Conservation (phyloP, 345 rosid species). For the Sisymbrium irio region DNA sequence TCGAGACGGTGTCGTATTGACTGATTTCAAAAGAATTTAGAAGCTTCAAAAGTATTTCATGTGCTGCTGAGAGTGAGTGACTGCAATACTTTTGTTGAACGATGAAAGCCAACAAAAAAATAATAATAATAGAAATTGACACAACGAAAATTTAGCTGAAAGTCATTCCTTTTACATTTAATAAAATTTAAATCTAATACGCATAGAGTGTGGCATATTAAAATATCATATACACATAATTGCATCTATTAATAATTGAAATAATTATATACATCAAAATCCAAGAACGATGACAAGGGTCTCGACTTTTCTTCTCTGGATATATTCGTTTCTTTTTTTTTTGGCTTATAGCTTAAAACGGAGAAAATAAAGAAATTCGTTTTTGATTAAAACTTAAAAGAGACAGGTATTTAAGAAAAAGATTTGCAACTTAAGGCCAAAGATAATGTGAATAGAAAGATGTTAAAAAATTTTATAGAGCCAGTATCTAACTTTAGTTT, state of each 20-base stretch:
- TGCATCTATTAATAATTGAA: slow-evolving; percentile 5
- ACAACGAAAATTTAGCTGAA: slow-evolving; percentile 21
- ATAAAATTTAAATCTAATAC: not conserved
- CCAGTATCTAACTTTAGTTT: too few relatives aligned
- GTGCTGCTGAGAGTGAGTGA: slow-evolving; percentile 9
- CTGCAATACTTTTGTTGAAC: slow-evolving; percentile 27
- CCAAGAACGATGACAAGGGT: not conserved
- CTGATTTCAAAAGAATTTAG: not conserved
- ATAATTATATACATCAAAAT: slow-evolving; percentile 2
- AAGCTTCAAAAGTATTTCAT: slow-evolving; percentile 28
- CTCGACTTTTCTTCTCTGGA: slow-evolving; percentile 19
- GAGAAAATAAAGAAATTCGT: not conserved
- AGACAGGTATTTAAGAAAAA: not conserved
- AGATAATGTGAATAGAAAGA: not conserved
- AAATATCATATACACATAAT: slow-evolving; percentile 1
- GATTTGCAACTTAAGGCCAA: not conserved
- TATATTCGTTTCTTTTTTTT: slow-evolving; percentile 7
- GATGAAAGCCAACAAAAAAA: not conserved
- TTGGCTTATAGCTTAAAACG: not conserved
- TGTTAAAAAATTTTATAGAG: not conserved
- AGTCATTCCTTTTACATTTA: slow-evolving; percentile 7
- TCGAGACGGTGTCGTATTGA: slow-evolving; percentile 25
- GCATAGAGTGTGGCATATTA: not conserved
- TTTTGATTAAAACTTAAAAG: not conserved
- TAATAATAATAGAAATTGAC: not conserved